Conservation (phyloP, 177 flowering plant species). For the Vitis hybrid region DNA sequence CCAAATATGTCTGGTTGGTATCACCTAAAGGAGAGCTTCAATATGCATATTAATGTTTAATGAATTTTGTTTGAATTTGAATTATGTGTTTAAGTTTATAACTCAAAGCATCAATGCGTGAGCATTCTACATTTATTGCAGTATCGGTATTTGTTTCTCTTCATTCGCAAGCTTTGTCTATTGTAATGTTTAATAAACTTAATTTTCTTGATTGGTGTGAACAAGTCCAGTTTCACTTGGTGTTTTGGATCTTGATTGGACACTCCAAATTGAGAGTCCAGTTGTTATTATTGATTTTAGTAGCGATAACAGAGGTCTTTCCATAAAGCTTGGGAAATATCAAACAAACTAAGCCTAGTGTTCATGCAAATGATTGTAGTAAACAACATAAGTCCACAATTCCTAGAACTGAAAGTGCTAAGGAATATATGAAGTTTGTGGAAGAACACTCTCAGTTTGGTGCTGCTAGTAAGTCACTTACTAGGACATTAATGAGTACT, state of each 20-base stretch:
- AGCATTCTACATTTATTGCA: too few species aligned
- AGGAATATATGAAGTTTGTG: neutral
- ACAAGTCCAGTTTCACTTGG: neutral
- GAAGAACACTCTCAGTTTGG: neutral
- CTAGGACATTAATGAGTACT: too few species aligned
- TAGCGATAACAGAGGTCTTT: neutral
- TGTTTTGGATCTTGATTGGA: slow-evolving; percentile 16
- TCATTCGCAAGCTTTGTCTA: too few species aligned
- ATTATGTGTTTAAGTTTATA: too few species aligned
- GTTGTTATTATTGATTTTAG: slow-evolving; percentile 6
- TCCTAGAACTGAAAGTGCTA: slow-evolving; percentile 7
- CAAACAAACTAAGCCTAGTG: slow-evolving; percentile 9
- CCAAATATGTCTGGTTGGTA: too few species aligned
- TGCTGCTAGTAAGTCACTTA: slow-evolving; percentile 12
- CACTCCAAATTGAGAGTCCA: neutral
- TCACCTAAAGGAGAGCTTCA: too few species aligned
- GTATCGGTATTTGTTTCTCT: too few species aligned
- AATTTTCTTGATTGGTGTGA: neutral
- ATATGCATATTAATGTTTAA: too few species aligned
- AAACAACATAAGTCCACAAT: slow-evolving; percentile 11
- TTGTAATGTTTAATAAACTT: too few species aligned
- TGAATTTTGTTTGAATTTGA: too few species aligned
- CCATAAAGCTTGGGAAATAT: too few species aligned
- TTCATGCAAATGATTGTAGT: slow-evolving; percentile 20
- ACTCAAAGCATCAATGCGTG: too few species aligned